Base-by-base conservation (phyloP, 768 basidiomycete species). In the Kwoniella sp. region DNA sequence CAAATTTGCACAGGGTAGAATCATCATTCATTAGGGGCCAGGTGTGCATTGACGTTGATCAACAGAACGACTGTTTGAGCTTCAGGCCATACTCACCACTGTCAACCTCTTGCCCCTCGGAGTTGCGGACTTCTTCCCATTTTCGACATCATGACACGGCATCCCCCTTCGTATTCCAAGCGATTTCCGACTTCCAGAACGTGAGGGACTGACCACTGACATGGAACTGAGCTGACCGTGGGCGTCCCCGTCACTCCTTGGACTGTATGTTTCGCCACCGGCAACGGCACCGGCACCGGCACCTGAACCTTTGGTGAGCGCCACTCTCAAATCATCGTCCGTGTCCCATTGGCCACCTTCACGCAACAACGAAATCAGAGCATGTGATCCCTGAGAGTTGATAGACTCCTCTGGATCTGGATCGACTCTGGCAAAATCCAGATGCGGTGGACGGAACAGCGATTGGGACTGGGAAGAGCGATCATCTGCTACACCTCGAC, bases 281-380 rank as follows among this genome's bases (percentile, higher is more conserved):
- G 8, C 45, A 41, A 9, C 37, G n/a, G 25, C 34, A 13, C 34
- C 34, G 7, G 34, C 34, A 13, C 41, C 41, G 3, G 41, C 15
- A 45, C 15, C 52, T 23, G 29, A 25, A 20, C 53, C 54, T 13
- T 52, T 55, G 1, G 30, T n/a, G 1, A 60, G 12, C 13, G 58
- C 58, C 28, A 63, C n/a, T 9, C 54, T 22, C 61, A 69, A 23
- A 58, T 76, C 70, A 57, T 71, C 70, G 5, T 58, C 55, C n/a
- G 65, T 68, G 38, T 74, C 74, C 70, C 70, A 73, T 53, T 76
- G 74, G 11, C 70, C 74, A 25, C 74, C 72, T 67, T 76, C 72
- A 12, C 74, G 51, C 12, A 73, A 61, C 4, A 73, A 61, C 1
- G 74, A 69, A 65, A 73, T 73, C 56, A 76, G 59, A 2, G 62